Evolutionary conservation across 2,329 filamentous ascomycete species (phyloP), one percentile per base, ranked within the genome.

Genomic region (Fusarium robinianum): DNA sequence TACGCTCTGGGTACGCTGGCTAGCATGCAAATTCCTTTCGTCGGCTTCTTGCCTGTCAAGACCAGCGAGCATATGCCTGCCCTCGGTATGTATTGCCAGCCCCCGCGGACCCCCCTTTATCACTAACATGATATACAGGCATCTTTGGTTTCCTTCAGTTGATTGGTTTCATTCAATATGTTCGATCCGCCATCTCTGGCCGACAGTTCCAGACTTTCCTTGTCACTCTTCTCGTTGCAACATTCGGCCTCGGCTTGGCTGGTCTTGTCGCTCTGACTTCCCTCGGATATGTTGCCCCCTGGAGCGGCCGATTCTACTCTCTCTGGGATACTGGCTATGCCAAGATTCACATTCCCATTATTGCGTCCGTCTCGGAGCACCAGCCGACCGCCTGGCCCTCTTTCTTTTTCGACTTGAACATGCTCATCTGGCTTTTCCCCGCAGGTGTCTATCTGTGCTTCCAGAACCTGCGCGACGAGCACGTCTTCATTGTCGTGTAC

Each of bases 31-130:
- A 94, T 99, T 74, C 94, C 94, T 4, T 99, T 99, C 64, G 95
- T 99, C 43, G 94, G 94, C 46, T 99, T 99, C 77, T 73, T 95
- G 72, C 92, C 94, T 16, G 90, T 99, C 65, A 88, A 90, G 68
- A 97, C 90, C 67, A 96, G 90, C 73, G 94, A 99, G 72, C 94
- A 99, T 72, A 99, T 99, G 92, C 88, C 94, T 45, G 90, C 94
- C 16, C 76, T 99, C 12, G 91, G 90, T 91, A 65, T 26, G 64
- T 31, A 23, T 15, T 15, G 18, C 16, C n/a, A 26, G 26, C 14
- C 18, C 19, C 21, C 9, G 4, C 16, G 6, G 10, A 18, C 1
- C 18, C 19, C 19, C 14, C 11, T 24, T 17, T 12, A 4, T 18
- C 16, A 19, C 55, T 61, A 32, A 60, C 30, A 32, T 12, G 3